Evolutionary conservation across 305 asterid genomes (phyloP).

Genomic region (Fraxinus baroniana): DNA sequence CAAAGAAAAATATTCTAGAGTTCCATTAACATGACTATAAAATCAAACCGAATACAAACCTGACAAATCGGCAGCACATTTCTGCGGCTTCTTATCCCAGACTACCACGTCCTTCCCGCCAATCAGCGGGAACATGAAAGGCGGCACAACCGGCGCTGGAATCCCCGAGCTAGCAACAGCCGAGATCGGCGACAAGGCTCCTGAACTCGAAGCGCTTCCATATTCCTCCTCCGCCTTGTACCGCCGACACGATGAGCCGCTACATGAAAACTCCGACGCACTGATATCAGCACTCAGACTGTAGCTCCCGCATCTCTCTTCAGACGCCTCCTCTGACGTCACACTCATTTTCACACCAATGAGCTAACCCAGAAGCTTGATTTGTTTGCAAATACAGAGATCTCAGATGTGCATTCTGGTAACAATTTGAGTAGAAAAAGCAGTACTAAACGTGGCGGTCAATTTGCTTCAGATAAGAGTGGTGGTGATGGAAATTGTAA

Average conservation of each 20-base stretch:
- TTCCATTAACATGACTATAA: not conserved
- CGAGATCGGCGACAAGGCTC: conserved; percentile 53
- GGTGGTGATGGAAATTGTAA: conserved; percentile 32
- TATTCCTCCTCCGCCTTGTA: conserved; percentile 44
- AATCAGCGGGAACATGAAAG: conserved; percentile 63
- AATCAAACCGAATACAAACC: conserved; percentile 41
- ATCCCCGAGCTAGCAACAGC: conserved; percentile 40
- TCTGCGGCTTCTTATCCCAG: conserved; percentile 60
- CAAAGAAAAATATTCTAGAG: not conserved
- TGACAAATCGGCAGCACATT: conserved; percentile 59
- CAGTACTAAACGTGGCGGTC: conserved; percentile 22
- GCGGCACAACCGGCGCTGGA: conserved; percentile 41
- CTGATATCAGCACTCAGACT: conserved; percentile 93
- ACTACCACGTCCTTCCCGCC: conserved; percentile 69
- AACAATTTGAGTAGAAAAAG: not conserved
- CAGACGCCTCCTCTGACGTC: conserved; percentile 71
- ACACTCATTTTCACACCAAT: conserved; percentile 48
- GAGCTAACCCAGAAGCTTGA: not conserved
- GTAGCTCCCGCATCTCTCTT: conserved; percentile 84
- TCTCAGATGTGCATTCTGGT: conserved; percentile 37
- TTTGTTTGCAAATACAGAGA: conserved; percentile 26
- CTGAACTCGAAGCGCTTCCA: conserved; percentile 62
- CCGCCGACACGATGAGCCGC: conserved; percentile 35
- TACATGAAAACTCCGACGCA: conserved; percentile 76
- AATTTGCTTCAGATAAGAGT: conserved; percentile 32